Base-by-base conservation (phyloP, 495 filamentous ascomycete species). In the Penicillium cosmopolitanum region DNA sequence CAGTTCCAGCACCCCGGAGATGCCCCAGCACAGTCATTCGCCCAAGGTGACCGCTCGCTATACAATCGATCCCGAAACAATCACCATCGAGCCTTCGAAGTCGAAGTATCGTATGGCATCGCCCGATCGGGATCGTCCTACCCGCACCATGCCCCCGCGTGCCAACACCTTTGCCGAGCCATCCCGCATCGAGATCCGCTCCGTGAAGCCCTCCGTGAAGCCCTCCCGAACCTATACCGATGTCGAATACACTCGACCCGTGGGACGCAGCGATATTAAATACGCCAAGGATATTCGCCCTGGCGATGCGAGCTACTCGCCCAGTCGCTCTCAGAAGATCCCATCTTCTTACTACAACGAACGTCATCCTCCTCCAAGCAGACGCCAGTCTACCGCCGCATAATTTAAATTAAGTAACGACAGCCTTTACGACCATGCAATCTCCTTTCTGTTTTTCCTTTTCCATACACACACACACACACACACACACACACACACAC, bases 1-100 rank as follows among this genome's bases (percentile, higher is more conserved):
- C 11, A 80, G 77, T 55, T 73, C 79, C 40, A 69, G 67, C 35
- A 78, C 76, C 1, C 72, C 78, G 12, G 77, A 80, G 23, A 71
- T 74, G 56, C 51, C 59, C 56, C 18, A 38, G n/a, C 6, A n/a
- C 42, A 23, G 66, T 34, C 60, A 56, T 47, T 68, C 73, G 1
- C 68, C 74, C 9, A 76, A 75, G 64, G 55, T 57, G 9, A 57
- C 70, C n/a, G 63, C 70, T 23, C 76, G 73, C 46, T 77, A 77
- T 63, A 74, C 66, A 59, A 63, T 73, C 23, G 70, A 73, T 4
- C 51, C 64, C 2, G 72, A 74, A 5, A 58, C 66, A 7, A 58
- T 72, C 11, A 51, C 75, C n/a, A 63, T 77, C 38, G 77, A 79
- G 51, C 72, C 73, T 60, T 44, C 63, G 47, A 31, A 44, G 19